Conservation (phyloP, 2,329 filamentous ascomycete genomes). For the Shiraia sp. region DNA sequence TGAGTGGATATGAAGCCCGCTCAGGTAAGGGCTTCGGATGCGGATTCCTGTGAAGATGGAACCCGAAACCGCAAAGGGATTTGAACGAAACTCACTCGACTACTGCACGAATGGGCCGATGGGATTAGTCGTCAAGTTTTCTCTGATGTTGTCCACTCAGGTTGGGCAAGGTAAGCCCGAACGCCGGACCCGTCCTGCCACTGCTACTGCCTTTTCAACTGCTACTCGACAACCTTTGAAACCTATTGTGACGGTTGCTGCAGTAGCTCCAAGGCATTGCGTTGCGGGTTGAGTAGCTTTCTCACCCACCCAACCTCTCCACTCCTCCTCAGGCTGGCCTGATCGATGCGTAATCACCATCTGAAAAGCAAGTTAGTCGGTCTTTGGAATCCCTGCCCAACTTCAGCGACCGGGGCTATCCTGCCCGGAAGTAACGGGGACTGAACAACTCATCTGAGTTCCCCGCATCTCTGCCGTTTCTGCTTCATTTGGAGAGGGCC, state of each 20-base stretch:
- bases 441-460: conserved; percentile 6
- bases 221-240: not conserved
- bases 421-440: conserved; percentile 1
- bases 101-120: conserved; percentile 4
- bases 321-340: not conserved
- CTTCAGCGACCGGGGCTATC: conserved; percentile 5
- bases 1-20: too few species aligned
- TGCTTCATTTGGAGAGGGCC: conserved; percentile 6
- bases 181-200: too few species aligned
- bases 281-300: conserved; percentile 7
- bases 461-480: conserved; percentile 3
- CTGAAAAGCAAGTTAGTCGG: conserved; percentile 10
- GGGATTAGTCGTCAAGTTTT: not conserved
- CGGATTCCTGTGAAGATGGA: too few species aligned
- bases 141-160: not conserved
- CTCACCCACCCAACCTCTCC: too few species aligned
- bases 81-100: not conserved
- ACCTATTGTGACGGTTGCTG: not conserved
- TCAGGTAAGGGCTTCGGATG: too few species aligned
- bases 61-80: conserved; percentile 1
- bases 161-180: conserved; percentile 4
- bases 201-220: conserved; percentile 1
- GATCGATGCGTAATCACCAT: conserved; percentile 3
- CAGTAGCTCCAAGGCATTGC: conserved; percentile 8
- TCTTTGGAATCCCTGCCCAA: conserved; percentile 1